phyloP scores from a whole-genome alignment of 1,284 basidiomycete genomes.

The Amylostereum chailletii region DNA sequence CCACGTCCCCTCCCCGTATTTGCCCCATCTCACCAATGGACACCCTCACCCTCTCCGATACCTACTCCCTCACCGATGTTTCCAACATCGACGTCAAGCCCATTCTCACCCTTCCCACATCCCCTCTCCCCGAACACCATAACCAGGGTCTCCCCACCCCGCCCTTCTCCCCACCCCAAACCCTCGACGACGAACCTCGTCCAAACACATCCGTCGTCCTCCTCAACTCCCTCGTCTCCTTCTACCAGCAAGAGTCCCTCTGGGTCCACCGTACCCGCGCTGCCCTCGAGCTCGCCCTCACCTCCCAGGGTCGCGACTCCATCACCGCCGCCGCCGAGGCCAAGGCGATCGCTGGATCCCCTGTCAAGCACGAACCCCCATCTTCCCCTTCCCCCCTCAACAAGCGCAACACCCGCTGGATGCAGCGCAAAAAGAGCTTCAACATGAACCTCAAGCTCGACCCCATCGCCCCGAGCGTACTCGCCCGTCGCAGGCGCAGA shows the following conservation, averaged over 20 bases:
- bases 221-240: constrained; percentile 52
- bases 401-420: constrained; percentile 27
- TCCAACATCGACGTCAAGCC: constrained; percentile 11
- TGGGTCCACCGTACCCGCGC: constrained; percentile 48
- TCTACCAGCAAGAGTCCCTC: constrained; percentile 59
- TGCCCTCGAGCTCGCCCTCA: constrained; percentile 23
- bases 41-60: not conserved
- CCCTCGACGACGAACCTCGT: constrained; percentile 17
- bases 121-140: constrained; percentile 16
- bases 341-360: constrained; percentile 15
- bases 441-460: constrained; percentile 38
- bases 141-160: constrained; percentile 31
- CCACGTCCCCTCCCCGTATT: constrained; percentile 6
- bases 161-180: constrained; percentile 31
- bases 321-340: constrained; percentile 18
- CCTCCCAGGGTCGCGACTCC: constrained; percentile 20
- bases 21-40: constrained; percentile 2
- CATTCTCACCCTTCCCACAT: constrained; percentile 11
- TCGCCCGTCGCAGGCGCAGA: constrained; percentile 20
- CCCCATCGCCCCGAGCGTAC: constrained; percentile 26
- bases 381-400: constrained; percentile 15
- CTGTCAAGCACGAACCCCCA: constrained; percentile 20
- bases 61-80: constrained; percentile 15
- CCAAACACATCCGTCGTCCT: constrained; percentile 38
- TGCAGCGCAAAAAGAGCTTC: constrained; percentile 39